These are phyloP conservation scores for Tilletia walkeri DNA, from an alignment of 1,284 basidiomycete species.

Conservation along the genomic window DNA sequence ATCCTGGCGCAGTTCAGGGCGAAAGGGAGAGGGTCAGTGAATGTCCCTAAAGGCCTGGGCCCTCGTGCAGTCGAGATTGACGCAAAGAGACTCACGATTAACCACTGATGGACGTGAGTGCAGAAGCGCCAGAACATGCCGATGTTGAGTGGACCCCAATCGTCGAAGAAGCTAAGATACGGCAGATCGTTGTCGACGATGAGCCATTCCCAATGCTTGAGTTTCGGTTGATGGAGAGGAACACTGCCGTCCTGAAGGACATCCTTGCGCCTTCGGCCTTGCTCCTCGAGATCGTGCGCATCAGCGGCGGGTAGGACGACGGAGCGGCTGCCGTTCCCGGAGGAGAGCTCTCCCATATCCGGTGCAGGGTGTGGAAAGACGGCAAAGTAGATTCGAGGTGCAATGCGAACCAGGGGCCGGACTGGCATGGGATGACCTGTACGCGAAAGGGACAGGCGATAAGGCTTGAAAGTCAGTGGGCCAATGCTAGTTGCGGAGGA, in stretches of 20 bases:
- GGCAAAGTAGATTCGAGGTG: constrained; percentile 20
- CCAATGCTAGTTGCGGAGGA: too few relatives aligned
- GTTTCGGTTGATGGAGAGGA: constrained; percentile 7
- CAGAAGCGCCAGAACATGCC: constrained; percentile 69
- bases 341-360: constrained; percentile 7
- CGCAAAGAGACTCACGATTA: constrained; percentile 65
- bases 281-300: constrained; percentile 12
- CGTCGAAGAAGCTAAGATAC: constrained; percentile 76
- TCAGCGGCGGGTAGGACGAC: constrained; percentile 8
- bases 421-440: not conserved
- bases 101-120: constrained; percentile 81
- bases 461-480: too few relatives aligned
- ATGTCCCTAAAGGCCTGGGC: not conserved
- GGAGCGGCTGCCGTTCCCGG: constrained; percentile 6
- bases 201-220: constrained; percentile 55
- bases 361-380: constrained; percentile 17
- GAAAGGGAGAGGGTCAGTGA: constrained; percentile 16
- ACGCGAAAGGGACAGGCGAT: too few relatives aligned
- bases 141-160: constrained; percentile 67
- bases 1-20: constrained; percentile 38
- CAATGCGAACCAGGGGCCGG: constrained; percentile 11
- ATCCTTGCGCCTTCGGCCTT: not conserved
- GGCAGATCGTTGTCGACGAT: constrained; percentile 80
- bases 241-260: not conserved
- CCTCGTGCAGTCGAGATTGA: constrained; percentile 23